phyloP scores from a whole-genome alignment of 768 basidiomycete species.

The Amanita rimosa region DNA sequence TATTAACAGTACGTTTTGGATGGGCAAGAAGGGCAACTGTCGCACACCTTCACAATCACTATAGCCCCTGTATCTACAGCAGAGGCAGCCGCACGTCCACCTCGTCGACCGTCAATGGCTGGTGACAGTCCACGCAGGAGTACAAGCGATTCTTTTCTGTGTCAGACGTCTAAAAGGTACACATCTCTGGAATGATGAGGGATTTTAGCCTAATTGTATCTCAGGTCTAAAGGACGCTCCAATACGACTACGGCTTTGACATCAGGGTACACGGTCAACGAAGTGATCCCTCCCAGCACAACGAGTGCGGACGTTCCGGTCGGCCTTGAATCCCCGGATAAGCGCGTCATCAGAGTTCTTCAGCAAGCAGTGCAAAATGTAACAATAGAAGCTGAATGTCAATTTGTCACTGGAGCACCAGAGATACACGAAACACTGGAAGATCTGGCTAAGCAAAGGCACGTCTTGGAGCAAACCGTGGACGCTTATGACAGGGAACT shows the following conservation, averaged over 20 bases:
- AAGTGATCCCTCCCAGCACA: not conserved
- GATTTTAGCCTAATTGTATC: not conserved
- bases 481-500: conserved; percentile 67
- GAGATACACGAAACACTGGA: conserved; percentile 41
- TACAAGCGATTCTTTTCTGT: conserved; percentile 37
- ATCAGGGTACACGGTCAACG: not conserved
- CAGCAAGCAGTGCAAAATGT: conserved; percentile 71
- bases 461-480: conserved; percentile 60
- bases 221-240: conserved; percentile 18
- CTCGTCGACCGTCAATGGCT: conserved; percentile 31
- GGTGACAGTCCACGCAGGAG: conserved; percentile 31
- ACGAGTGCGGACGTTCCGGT: not conserved
- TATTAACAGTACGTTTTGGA: conserved; percentile 55
- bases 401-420: conserved; percentile 41
- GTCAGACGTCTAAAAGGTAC: conserved; percentile 28
- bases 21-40: conserved; percentile 58
- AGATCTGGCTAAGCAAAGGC: conserved; percentile 71
- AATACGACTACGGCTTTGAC: conserved; percentile 1
- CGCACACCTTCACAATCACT: conserved; percentile 56
- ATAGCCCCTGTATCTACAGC: conserved; percentile 52
- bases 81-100: conserved; percentile 28
- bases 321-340: conserved; percentile 32
- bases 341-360: conserved; percentile 68
- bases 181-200: conserved; percentile 4
- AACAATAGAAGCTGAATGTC: conserved; percentile 60